Conservation (phyloP, 2,329 filamentous ascomycete genomes). For the Fusarium clavum region DNA sequence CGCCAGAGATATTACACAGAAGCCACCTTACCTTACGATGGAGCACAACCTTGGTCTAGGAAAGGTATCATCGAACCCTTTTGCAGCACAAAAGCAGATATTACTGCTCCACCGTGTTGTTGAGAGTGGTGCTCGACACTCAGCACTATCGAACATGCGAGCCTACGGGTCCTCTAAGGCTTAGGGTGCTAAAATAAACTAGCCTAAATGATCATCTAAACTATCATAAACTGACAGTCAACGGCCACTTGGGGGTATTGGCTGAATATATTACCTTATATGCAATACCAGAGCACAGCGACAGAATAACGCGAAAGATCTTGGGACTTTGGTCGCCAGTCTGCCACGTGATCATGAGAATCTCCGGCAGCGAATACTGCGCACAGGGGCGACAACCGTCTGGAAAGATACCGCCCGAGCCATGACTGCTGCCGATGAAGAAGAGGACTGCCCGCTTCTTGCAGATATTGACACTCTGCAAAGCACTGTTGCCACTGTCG, state of each 20-base stretch:
- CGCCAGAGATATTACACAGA: background rate
- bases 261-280: background rate
- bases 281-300: background rate
- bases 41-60: background rate
- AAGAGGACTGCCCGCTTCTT: background rate
- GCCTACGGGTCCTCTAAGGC: background rate
- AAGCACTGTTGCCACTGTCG: background rate
- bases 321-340: background rate
- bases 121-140: background rate
- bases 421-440: background rate
- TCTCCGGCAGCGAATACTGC: background rate
- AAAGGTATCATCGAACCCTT: background rate
- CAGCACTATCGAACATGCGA: no score
- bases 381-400: background rate
- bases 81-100: background rate
- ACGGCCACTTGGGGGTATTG: background rate
- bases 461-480: background rate
- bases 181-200: background rate
- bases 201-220: background rate
- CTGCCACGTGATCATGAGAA: background rate
- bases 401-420: background rate
- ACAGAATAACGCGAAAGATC: background rate
- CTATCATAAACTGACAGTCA: background rate
- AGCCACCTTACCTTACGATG: background rate
- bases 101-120: background rate